Base-by-base conservation (phyloP, 176 grass and related monocot species). In the Phoenix dactylifera region DNA sequence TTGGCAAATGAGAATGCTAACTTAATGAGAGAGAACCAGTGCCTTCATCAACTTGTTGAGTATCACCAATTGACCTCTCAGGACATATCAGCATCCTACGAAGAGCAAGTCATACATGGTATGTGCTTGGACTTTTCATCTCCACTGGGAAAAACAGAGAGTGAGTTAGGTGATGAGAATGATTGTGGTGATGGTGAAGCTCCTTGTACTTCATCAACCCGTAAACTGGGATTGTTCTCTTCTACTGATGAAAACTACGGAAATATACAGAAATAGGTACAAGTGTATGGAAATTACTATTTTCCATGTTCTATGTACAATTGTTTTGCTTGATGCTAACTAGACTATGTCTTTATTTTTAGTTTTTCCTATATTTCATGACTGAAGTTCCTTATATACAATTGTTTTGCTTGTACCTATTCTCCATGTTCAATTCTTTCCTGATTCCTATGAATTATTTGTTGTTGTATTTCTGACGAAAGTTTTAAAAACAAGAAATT, bases 11-110 rank as follows among this genome's bases (percentile, higher is more conserved):
- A 97, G 16, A 97, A 97, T 24, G 87, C 87, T 1, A 78, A 83
- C 49, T 59, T 97, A 55, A 72, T 71, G 0, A 64, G 93, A 32
- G 93, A 97, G 68, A 97, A 97, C 48, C 84, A 90, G 66, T 85
- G 81, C 69, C 70, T 97, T 62, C 79, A 85, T 23, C 87, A 97
- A 59, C 79, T 97, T 15, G 81, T 97, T 3, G 93, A 97, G 84
- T 97, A 97, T 35, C 93, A 97, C 72, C 87, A 97, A 62, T 71
- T 97, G 49, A 88, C 93, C 50, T 88, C 87, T 1, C 85, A 86
- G 39, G 87, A 91, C 50, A 78, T 91, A 6, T 63, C 77, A 1
- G 66, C 76, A 0, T 91, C 87, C 0, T 91, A 87, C 49, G 87
- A 30, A 30, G 28, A 97, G 62, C 77, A 91, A 64, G 77, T 80